Evolutionary conservation across 2,329 filamentous ascomycete genomes (phyloP).

Genomic region (Rosellinia necatrix): DNA sequence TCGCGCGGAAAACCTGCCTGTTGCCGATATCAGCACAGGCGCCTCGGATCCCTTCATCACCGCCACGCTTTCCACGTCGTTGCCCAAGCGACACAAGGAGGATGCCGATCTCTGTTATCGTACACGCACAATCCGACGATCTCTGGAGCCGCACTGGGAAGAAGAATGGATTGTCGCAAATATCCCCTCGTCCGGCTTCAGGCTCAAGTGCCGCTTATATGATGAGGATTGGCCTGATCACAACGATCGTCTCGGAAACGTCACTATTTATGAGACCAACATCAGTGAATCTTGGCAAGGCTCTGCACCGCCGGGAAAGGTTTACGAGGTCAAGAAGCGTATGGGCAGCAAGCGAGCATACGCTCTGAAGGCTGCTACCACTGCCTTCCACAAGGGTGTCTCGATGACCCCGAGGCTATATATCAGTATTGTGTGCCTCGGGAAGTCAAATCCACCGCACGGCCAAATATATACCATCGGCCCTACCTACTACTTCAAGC

Average conservation of each 20-base stretch:
- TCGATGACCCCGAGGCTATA: slow-evolving; percentile 73
- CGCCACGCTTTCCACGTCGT: slow-evolving; percentile 72
- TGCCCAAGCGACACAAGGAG: slow-evolving; percentile 82
- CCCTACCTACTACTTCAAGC: slow-evolving; percentile 75
- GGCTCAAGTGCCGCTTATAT: slow-evolving; percentile 82
- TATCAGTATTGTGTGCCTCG: slow-evolving; percentile 78
- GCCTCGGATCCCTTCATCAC: slow-evolving; percentile 84
- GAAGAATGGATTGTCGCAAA: slow-evolving; percentile 88
- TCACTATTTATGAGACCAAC: slow-evolving; percentile 67
- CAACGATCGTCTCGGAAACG: slow-evolving; percentile 87
- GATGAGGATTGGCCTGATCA: slow-evolving; percentile 88
- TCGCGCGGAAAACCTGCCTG: slow-evolving; percentile 77
- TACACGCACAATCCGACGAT: slow-evolving; percentile 74
- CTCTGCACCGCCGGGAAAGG: slow-evolving; percentile 60
- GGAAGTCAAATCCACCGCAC: slow-evolving; percentile 70
- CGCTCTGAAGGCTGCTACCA: slow-evolving; percentile 69
- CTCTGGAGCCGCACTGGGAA: slow-evolving; percentile 79
- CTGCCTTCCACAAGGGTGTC: slow-evolving; percentile 62
- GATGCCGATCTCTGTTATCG: slow-evolving; percentile 77
- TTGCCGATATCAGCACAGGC: slow-evolving; percentile 76
- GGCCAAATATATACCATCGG: slow-evolving; percentile 79
- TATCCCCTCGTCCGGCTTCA: slow-evolving; percentile 78
- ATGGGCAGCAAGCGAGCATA: slow-evolving; percentile 88
- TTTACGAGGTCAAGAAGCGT: slow-evolving; percentile 78
- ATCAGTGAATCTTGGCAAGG: slow-evolving; percentile 71